Conservation (phyloP, 2,329 filamentous ascomycete genomes). For the Basipetospora chlamydospora region DNA sequence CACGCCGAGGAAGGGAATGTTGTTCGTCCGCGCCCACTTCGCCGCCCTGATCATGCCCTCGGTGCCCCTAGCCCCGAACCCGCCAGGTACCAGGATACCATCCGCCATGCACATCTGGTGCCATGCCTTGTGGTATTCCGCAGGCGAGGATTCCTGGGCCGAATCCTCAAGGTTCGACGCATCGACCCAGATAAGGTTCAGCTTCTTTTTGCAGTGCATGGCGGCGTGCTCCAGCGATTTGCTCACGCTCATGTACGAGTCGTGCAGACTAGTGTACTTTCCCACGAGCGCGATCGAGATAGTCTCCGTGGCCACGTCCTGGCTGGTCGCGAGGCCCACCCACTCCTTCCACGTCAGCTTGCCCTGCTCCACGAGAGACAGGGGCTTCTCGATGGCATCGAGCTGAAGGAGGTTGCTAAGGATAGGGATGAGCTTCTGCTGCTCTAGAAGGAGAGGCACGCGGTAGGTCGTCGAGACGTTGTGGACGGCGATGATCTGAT, state of each 20-base stretch:
- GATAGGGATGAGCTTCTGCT: constrained; percentile 60
- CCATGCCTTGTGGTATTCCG: constrained; percentile 77
- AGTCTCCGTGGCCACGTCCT: constrained; percentile 50
- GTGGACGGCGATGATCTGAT: constrained; percentile 80
- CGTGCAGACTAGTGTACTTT: constrained; percentile 76
- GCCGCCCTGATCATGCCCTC: constrained; percentile 82
- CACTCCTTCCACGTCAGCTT: constrained; percentile 62
- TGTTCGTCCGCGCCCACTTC: constrained; percentile 74
- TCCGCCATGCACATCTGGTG: constrained; percentile 56
- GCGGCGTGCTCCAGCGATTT: constrained; percentile 85
- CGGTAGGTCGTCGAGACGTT: constrained; percentile 88
- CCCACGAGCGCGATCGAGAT: constrained; percentile 80
- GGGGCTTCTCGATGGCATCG: constrained; percentile 36
- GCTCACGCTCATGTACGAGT: constrained; percentile 71
- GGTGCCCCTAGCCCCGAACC: constrained; percentile 68
- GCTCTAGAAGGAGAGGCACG: constrained; percentile 78
- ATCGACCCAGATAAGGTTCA: constrained; percentile 75
- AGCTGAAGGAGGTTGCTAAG: constrained; percentile 53
- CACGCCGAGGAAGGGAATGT: constrained; percentile 73
- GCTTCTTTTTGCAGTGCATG: constrained; percentile 69
- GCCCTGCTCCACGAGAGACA: constrained; percentile 46
- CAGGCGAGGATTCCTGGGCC: constrained; percentile 46
- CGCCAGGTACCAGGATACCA: constrained; percentile 53
- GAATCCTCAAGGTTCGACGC: constrained; percentile 66
- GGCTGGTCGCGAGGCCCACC: constrained; percentile 53